These are phyloP conservation scores for Rhizophora mangle DNA, from an alignment of 345 rosid species.

Conservation along the genomic window DNA sequence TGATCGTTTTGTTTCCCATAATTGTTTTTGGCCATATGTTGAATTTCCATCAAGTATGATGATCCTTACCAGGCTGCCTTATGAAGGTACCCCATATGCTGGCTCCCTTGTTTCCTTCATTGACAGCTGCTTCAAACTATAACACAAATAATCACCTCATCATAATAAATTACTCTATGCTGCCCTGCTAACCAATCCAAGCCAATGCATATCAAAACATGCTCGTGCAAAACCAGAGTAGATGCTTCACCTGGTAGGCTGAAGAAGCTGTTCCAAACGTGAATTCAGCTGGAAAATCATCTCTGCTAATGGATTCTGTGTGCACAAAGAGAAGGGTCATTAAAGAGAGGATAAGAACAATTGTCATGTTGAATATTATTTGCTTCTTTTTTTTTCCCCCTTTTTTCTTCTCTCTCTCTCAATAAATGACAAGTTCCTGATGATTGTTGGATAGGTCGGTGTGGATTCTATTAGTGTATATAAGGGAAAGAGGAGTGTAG, in stretches of 20 bases:
- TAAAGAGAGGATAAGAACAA: constrained; percentile 19
- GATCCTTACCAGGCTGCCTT: constrained; percentile 54
- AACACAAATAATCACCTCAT: not conserved
- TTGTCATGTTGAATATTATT: constrained; percentile 20
- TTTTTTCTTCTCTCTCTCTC: no score
- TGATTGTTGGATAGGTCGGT: not conserved
- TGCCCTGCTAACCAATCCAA: not conserved
- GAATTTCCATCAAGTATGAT: not conserved
- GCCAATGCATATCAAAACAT: not conserved
- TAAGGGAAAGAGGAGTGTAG: not conserved
- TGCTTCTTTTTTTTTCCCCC: no score
- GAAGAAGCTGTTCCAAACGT: constrained; percentile 89
- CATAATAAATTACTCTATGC: not conserved
- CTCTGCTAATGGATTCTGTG: constrained; percentile 57
- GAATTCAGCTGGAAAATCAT: constrained; percentile 71
- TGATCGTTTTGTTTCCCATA: not conserved
- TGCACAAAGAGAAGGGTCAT: constrained; percentile 13
- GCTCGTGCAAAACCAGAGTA: constrained; percentile 2
- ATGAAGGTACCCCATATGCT: constrained; percentile 92
- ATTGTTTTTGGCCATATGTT: not conserved
- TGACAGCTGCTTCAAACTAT: constrained; percentile 87
- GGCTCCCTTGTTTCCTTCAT: constrained; percentile 84
- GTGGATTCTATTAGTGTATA: not conserved
- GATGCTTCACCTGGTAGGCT: constrained; percentile 66
- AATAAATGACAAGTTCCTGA: not conserved